Conservation (phyloP, 176 grass and related monocot genomes). For the Cenchrus purpureus region DNA sequence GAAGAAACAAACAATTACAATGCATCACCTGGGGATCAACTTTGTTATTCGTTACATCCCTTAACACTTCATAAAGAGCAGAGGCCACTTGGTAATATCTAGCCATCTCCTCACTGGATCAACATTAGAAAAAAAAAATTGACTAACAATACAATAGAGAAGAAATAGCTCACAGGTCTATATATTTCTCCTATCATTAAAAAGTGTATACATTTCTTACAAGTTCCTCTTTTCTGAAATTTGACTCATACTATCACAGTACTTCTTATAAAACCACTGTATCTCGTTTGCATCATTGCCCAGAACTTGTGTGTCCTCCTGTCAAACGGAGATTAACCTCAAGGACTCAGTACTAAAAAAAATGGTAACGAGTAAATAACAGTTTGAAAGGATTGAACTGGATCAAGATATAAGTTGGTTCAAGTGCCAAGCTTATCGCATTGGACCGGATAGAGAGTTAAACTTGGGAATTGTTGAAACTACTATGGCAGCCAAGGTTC, state of each 20-base stretch:
- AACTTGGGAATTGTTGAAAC: background rate
- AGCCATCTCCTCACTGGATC: constrained; percentile 63
- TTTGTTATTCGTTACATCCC: constrained; percentile 52
- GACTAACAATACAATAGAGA: constrained; percentile 25
- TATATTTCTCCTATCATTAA: constrained; percentile 24
- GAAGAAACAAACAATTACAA: constrained; percentile 20
- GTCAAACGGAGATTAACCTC: constrained; percentile 28
- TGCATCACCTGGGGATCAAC: constrained; percentile 55
- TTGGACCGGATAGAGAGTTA: background rate
- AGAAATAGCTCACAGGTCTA: constrained; percentile 1
- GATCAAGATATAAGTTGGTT: background rate
- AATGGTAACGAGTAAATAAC: constrained; percentile 1
- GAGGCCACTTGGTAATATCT: constrained; percentile 67
- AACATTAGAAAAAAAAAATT: constrained; percentile 22
- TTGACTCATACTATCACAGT: constrained; percentile 56
- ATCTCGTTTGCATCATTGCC: constrained; percentile 62
- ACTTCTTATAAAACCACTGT: constrained; percentile 62
- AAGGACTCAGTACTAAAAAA: constrained; percentile 27
- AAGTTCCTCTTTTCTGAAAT: constrained; percentile 51
- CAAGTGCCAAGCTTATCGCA: background rate
- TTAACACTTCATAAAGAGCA: constrained; percentile 72
- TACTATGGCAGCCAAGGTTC: too few species aligned
- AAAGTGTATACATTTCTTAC: constrained; percentile 50
- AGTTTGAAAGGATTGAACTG: constrained; percentile 4
- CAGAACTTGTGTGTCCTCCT: constrained; percentile 52